Evolutionary conservation across 495 filamentous ascomycete genomes (phyloP), one percentile per base, ranked within the genome.

Genomic region (Talaromyces trachyspermus): DNA sequence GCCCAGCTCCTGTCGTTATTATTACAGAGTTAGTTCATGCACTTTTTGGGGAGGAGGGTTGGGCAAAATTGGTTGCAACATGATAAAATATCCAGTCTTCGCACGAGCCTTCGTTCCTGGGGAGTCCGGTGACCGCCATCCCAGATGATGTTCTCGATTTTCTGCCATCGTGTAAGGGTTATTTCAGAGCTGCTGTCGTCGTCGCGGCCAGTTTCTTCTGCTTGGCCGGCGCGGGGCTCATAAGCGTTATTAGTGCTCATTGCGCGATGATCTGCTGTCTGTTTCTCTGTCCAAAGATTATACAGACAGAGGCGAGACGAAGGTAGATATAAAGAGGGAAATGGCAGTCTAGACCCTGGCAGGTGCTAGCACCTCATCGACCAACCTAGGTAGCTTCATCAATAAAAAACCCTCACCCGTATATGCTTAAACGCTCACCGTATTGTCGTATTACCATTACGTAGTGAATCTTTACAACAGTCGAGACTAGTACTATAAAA

Each of bases 31-130:
- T 8, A 23, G 27, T 32, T n/a, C n/a, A n/a, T n/a, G n/a, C n/a
- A n/a, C n/a, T 5, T 17, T 20, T 6, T 5, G 20, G 17, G 38
- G 38, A 24, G 6, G 11, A 41, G 5, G 38, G 3, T 20, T 18
- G 8, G 1, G 4, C 1, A 42, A 42, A 25, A 12, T 14, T 25
- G 26, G 23, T 14, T 17, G 22, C 2, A 29, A 46, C 44, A 46
- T 46, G n/a, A 46, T 46, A 33, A 46, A 46, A 46, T 46, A 26
- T 46, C 44, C 14, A 46, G 20, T 20, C 44, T 27, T 25, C 44
- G 44, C 29, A 46, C 44, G 10, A 46, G 30, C 11, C 15, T 30
- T 17, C 44, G 29, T 36, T 46, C 44, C 44, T 46, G 27, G 20
- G 27, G 20, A 18, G 44, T 46, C 17, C 44, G 44, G 37, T 46